A percentile compares a stretch with the other conserved stretches of the same genome.
Conservation (phyloP, 495 filamentous ascomycete genomes). For the Extremus antarcticus region DNA sequence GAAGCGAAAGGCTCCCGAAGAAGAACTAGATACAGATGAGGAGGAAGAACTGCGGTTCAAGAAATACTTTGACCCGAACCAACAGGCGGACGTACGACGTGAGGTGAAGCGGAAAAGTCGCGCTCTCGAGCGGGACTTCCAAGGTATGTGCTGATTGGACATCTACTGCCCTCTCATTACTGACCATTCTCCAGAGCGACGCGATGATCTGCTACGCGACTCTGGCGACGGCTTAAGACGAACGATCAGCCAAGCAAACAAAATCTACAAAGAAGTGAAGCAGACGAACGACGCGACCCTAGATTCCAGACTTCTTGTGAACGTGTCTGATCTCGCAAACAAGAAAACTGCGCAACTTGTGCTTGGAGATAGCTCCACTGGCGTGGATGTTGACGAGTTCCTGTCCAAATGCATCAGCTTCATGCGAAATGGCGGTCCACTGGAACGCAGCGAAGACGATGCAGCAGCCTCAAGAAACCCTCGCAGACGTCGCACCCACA, state of each 20-base stretch:
- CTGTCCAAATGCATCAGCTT: slow-evolving; percentile 81
- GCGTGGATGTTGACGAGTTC: slow-evolving; percentile 87
- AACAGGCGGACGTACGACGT: slow-evolving; percentile 68
- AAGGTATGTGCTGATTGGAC: slow-evolving; percentile 46
- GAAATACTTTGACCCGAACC: slow-evolving; percentile 75
- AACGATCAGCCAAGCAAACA: slow-evolving; percentile 54
- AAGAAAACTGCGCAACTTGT: slow-evolving; percentile 61
- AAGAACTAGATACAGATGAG: slow-evolving; percentile 42
- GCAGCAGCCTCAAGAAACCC: background rate
- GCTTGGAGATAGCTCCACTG: slow-evolving; percentile 54
- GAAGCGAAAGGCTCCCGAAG: slow-evolving; percentile 31
- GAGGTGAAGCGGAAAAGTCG: slow-evolving; percentile 56
- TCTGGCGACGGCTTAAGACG: slow-evolving; percentile 36
- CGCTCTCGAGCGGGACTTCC: slow-evolving; percentile 53
- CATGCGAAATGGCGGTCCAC: slow-evolving; percentile 53
- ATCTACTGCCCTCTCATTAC: background rate
- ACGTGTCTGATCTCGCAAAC: slow-evolving; percentile 62
- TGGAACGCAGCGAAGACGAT: background rate
- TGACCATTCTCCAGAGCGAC: slow-evolving; percentile 9
- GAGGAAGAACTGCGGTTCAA: slow-evolving; percentile 43
- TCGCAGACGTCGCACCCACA: background rate
- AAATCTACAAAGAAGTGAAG: slow-evolving; percentile 57
- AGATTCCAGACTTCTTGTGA: slow-evolving; percentile 74
- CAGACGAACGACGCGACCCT: slow-evolving; percentile 89
- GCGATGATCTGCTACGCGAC: slow-evolving; percentile 25